These are phyloP conservation scores for Straminergon stramineum DNA, from an alignment of 225 moss, liverwort and hornwort genomes.

Conservation along the genomic window DNA sequence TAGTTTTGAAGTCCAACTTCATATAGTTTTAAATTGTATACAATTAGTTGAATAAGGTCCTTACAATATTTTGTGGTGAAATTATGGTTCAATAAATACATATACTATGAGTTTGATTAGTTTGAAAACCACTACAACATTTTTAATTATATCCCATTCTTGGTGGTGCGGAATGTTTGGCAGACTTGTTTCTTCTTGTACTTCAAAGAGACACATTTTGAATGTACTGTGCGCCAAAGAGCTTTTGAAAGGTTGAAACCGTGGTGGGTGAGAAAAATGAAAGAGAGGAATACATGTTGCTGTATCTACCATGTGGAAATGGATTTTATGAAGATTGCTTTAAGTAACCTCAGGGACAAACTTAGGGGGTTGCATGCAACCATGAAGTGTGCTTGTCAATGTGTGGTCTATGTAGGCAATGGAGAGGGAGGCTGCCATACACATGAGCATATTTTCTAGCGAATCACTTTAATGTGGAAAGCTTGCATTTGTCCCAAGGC, in stretches of 20 bases:
- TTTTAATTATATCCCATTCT: background rate
- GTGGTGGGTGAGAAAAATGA: too few relatives aligned
- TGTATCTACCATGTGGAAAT: too few relatives aligned
- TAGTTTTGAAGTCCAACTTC: too few relatives aligned
- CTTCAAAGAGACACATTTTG: background rate
- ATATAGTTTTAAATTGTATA: too few relatives aligned
- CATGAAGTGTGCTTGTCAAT: background rate
- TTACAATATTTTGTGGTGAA: too few relatives aligned
- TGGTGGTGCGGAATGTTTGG: rapidly evolving
- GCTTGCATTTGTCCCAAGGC: background rate
- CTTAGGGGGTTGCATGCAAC: background rate
- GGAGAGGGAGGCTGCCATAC: too few relatives aligned
- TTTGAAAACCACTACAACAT: too few relatives aligned
- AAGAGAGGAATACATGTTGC: background rate
- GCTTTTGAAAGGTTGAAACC: too few relatives aligned
- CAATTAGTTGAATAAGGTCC: too few relatives aligned
- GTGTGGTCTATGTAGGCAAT: background rate
- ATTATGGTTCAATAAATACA: too few relatives aligned
- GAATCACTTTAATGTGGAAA: background rate
- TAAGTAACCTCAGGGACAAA: background rate
- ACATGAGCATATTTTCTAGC: background rate
- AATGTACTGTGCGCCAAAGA: background rate
- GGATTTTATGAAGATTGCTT: background rate
- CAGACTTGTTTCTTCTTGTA: background rate
- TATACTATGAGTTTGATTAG: too few relatives aligned